phyloP scores from a whole-genome alignment of 2,329 filamentous ascomycete genomes.

The Scedosporium minutisporum region DNA sequence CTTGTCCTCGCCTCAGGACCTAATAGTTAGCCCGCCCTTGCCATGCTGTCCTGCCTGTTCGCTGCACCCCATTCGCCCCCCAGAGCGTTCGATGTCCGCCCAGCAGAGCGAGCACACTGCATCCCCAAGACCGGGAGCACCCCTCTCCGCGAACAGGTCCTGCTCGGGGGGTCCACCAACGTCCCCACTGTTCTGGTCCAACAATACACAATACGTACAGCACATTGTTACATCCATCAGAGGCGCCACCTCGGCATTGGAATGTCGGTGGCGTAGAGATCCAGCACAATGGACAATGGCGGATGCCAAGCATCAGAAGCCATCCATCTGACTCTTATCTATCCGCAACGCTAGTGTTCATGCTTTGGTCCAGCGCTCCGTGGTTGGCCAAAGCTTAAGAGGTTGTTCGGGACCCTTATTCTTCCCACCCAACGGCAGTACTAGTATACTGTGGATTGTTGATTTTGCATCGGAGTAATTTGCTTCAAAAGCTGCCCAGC shows the following conservation, averaged over 20 bases:
- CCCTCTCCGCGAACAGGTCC: background rate
- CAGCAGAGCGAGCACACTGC: background rate
- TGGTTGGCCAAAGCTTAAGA: too few species aligned
- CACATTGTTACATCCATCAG: too few species aligned
- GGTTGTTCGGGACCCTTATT: too few species aligned
- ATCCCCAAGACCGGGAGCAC: background rate
- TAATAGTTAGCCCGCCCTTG: background rate
- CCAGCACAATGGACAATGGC: background rate
- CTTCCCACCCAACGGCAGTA: too few species aligned
- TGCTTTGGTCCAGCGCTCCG: too few species aligned
- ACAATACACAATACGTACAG: too few species aligned
- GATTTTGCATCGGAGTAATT: background rate
- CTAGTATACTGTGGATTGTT: too few species aligned
- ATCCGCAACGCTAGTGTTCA: too few species aligned
- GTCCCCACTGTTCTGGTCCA: background rate
- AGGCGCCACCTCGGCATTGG: too few species aligned
- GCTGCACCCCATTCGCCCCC: background rate
- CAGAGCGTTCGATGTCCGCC: background rate
- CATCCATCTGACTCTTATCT: too few species aligned
- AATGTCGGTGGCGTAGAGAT: background rate
- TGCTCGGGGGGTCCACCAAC: background rate
- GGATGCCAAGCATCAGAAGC: too few species aligned
- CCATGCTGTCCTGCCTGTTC: background rate
- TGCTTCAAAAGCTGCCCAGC: background rate
- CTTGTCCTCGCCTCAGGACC: background rate